Percentiles rank a stretch among this genome's conserved stretches.
Evolutionary conservation across 805 yeast species (phyloP).

Genomic region (Wickerhamomyces rabaulensis): DNA sequence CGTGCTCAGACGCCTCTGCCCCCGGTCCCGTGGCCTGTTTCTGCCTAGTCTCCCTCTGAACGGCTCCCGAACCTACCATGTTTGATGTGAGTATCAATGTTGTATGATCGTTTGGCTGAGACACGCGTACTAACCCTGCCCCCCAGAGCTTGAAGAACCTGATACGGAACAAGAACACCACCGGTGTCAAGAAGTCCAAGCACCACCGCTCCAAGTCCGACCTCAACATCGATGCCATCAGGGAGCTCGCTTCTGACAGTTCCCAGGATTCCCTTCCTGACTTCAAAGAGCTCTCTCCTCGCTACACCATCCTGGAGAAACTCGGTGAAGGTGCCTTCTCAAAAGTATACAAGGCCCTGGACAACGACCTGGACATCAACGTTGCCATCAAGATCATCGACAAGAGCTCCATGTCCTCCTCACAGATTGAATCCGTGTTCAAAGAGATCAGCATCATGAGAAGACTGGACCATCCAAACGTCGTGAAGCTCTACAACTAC

Average conservation of each 20-base stretch:
- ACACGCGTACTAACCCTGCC: no score
- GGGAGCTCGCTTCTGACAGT: not conserved
- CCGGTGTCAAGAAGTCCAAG: not conserved
- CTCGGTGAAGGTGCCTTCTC: slow-evolving; percentile 86
- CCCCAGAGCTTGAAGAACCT: slow-evolving; percentile 10
- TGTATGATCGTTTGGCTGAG: no score
- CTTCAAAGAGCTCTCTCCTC: slow-evolving; percentile 17
- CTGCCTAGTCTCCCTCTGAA: no score
- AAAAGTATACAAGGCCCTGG: slow-evolving; percentile 60
- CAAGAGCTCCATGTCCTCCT: slow-evolving; percentile 59
- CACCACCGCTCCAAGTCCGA: not conserved
- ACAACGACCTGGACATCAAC: slow-evolving; percentile 10
- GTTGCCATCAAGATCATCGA: slow-evolving; percentile 59
- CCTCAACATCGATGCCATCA: not conserved
- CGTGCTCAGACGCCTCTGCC: no score
- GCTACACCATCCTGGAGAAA: slow-evolving; percentile 38
- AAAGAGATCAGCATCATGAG: slow-evolving; percentile 79
- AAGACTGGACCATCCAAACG: slow-evolving; percentile 56
- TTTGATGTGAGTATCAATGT: not conserved
- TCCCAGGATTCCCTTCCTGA: slow-evolving; percentile 3
- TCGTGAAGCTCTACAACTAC: slow-evolving; percentile 61
- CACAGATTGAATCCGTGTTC: slow-evolving; percentile 62
- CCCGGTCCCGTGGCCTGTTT: no score
- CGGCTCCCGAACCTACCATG: not conserved
- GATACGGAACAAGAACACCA: slow-evolving; percentile 3